phyloP scores from a whole-genome alignment of 768 basidiomycete species.

The Clitopilus passeckerianus region DNA sequence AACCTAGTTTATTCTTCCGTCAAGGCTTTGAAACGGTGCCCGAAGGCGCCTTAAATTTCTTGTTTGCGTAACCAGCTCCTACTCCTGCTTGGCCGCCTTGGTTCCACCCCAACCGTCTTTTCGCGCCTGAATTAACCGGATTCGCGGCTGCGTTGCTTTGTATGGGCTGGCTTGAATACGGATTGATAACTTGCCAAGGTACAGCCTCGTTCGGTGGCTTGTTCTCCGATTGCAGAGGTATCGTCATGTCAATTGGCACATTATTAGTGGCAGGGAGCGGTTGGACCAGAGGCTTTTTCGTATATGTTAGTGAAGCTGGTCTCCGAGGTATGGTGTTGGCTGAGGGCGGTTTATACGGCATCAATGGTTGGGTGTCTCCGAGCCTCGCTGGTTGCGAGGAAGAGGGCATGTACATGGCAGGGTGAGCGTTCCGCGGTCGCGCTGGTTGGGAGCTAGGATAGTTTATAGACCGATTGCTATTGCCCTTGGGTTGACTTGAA shows the following conservation, averaged over 20 bases:
- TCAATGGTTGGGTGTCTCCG: background rate
- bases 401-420: background rate
- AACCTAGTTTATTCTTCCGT: background rate
- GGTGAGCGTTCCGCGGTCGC: background rate
- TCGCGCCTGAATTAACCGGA: conserved; percentile 25
- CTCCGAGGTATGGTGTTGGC: background rate
- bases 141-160: background rate
- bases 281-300: background rate
- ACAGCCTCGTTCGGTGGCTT: background rate
- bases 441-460: background rate
- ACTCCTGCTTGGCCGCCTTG: conserved; percentile 21
- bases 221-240: background rate
- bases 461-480: background rate
- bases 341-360: background rate
- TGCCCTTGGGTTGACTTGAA: background rate
- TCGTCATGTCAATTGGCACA: background rate
- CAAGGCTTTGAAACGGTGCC: conserved; percentile 4
- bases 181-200: background rate
- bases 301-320: background rate
- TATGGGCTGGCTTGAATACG: background rate
- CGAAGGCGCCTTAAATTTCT: conserved; percentile 62
- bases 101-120: conserved; percentile 64
- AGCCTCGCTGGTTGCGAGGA: background rate
- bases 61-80: conserved; percentile 50
- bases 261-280: background rate